Percentiles rank a stretch among this genome's conserved stretches.
These are phyloP conservation scores for Pittosporum tobira DNA, from an alignment of 129 eudicot genomes.

Conservation along the genomic window DNA sequence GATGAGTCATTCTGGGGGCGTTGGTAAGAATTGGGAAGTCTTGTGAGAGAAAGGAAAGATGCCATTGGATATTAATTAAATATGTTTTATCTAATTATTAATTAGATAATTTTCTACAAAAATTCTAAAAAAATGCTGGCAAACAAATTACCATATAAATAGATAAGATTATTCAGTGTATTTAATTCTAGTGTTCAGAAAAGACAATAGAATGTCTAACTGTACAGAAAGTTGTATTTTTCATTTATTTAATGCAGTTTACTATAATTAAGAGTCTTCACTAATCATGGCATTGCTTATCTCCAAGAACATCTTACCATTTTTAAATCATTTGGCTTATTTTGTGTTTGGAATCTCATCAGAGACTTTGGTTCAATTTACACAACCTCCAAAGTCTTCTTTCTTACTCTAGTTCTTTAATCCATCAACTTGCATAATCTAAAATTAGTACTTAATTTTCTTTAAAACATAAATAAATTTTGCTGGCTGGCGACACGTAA, in stretches of 20 bases:
- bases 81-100: neutral
- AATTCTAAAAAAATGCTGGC: conserved; percentile 21
- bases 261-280: conserved; percentile 39
- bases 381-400: conserved; percentile 9
- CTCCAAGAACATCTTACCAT: conserved; percentile 29
- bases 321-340: conserved; percentile 36
- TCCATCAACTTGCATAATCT: conserved; percentile 18
- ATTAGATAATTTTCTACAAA: neutral
- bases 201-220: conserved; percentile 58
- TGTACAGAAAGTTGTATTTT: conserved; percentile 16
- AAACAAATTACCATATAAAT: conserved; percentile 1
- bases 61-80: neutral
- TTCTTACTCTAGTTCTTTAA: neutral
- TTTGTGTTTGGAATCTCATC: conserved; percentile 19
- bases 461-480: too few species aligned
- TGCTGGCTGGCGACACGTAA: too few species aligned
- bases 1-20: conserved; percentile 31
- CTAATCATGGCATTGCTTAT: conserved; percentile 43
- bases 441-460: neutral
- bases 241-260: conserved; percentile 26
- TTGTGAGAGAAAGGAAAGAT: conserved; percentile 15
- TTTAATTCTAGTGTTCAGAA: conserved; percentile 23
- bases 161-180: conserved; percentile 11
- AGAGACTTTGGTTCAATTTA: neutral
- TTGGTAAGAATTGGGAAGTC: conserved; percentile 30